Conservation (phyloP, 2,329 filamentous ascomycete genomes). For the Colletotrichum simmondsii region DNA sequence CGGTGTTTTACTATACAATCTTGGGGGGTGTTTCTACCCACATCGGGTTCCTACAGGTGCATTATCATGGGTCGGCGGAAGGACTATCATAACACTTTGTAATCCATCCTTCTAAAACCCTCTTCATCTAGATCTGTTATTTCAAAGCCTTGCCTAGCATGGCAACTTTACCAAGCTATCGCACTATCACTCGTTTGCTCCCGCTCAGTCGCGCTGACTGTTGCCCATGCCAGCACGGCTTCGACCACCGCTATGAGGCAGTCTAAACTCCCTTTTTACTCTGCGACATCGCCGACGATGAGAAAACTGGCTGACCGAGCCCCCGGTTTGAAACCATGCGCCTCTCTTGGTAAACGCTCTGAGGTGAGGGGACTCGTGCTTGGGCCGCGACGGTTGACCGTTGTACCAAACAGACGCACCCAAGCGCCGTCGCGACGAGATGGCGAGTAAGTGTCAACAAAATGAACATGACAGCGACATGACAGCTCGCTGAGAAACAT, state of each 20-base stretch:
- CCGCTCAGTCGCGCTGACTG: background rate
- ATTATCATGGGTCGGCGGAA: conserved; percentile 21
- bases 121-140: conserved; percentile 6
- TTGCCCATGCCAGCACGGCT: background rate
- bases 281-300: background rate
- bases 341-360: background rate
- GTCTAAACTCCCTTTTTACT: background rate
- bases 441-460: conserved; percentile 1
- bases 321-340: conserved; percentile 16
- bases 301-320: background rate
- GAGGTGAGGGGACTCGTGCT: conserved; percentile 13
- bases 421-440: conserved; percentile 6
- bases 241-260: background rate
- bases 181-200: background rate
- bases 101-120: conserved; percentile 18
- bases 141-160: background rate
- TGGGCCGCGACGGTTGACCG: conserved; percentile 23
- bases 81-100: conserved; percentile 16
- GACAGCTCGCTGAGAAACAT: too few relatives aligned
- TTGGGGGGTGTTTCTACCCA: background rate
- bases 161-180: background rate
- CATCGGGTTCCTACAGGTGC: conserved; percentile 11
- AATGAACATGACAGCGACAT: background rate
- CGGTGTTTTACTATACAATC: conserved; percentile 24
- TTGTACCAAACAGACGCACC: conserved; percentile 8